These are phyloP conservation scores for Penicillium crystallinum DNA, from an alignment of 495 filamentous ascomycete species.

Conservation along the genomic window DNA sequence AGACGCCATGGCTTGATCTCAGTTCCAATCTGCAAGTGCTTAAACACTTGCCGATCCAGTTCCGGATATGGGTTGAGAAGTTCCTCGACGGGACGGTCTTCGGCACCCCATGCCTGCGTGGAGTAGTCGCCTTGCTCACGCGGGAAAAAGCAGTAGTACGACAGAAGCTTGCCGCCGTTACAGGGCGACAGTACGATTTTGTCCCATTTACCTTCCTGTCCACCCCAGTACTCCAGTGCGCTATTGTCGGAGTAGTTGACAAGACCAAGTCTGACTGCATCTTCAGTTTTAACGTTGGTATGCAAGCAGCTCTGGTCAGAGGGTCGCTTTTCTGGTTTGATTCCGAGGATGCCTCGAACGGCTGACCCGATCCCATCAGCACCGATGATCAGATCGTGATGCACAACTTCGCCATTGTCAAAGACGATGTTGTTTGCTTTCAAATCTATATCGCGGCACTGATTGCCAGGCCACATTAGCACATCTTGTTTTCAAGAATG, in stretches of 20 bases:
- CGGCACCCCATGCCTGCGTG: constrained; percentile 38
- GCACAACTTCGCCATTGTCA: constrained; percentile 24
- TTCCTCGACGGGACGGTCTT: constrained; percentile 34
- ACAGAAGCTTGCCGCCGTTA: constrained; percentile 41
- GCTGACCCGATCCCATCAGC: constrained; percentile 44
- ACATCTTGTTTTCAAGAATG: not conserved
- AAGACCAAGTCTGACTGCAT: constrained; percentile 37
- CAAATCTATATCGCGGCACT: constrained; percentile 36
- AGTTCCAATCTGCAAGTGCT: constrained; percentile 36
- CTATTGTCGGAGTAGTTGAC: constrained; percentile 40
- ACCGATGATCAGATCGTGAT: constrained; percentile 40
- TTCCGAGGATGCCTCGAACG: constrained; percentile 37
- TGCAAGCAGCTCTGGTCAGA: constrained; percentile 44
- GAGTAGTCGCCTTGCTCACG: constrained; percentile 37
- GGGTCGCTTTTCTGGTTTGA: constrained; percentile 41
- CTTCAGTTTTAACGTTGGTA: constrained; percentile 39
- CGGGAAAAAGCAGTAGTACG: constrained; percentile 50
- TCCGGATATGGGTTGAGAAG: constrained; percentile 41
- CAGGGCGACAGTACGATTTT: constrained; percentile 49
- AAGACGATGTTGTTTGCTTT: constrained; percentile 34
- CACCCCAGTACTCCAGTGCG: constrained; percentile 47
- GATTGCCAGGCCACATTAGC: not conserved
- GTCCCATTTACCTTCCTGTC: constrained; percentile 43
- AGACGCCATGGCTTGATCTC: constrained; percentile 47
- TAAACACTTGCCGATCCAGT: constrained; percentile 36